These are phyloP conservation scores for Paraleonurus japonicus DNA, from an alignment of 257 asterid species.

Conservation along the genomic window DNA sequence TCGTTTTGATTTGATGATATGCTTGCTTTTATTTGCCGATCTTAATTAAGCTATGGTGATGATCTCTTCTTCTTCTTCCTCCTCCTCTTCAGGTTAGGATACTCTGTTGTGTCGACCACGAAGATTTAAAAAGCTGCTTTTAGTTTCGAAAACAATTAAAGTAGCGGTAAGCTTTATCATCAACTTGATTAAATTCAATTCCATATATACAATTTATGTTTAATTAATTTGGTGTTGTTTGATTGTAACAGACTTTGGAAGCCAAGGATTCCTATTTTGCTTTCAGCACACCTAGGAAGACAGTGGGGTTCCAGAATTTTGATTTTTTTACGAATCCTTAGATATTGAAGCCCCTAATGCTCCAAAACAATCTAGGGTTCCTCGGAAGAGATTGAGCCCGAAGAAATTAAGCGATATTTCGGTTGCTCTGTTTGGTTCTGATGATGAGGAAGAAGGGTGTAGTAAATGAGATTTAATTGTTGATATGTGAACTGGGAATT, in stretches of 20 bases:
- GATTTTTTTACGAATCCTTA: slow-evolving; percentile 24
- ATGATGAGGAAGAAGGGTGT: slow-evolving; percentile 27
- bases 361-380: slow-evolving; percentile 52
- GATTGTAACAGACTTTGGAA: slow-evolving; percentile 48
- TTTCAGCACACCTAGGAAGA: slow-evolving; percentile 62
- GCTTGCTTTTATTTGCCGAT: background rate
- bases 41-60: slow-evolving; percentile 1
- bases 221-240: background rate
- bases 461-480: slow-evolving; percentile 26
- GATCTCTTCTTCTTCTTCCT: no score
- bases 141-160: slow-evolving; percentile 53
- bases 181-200: background rate
- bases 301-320: slow-evolving; percentile 28
- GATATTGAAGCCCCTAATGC: slow-evolving; percentile 61
- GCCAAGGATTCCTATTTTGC: slow-evolving; percentile 70
- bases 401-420: slow-evolving; percentile 60
- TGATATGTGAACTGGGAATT: slow-evolving; percentile 20
- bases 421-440: slow-evolving; percentile 52
- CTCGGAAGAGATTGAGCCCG: slow-evolving; percentile 33
- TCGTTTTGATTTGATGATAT: background rate
- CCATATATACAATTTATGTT: background rate
- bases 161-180: slow-evolving; percentile 50
- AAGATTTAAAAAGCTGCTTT: slow-evolving; percentile 65
- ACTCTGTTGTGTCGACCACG: slow-evolving; percentile 80
- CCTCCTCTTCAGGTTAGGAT: slow-evolving; percentile 51